phyloP scores from a whole-genome alignment of 164 flowering plant species.

The Euptelea pleiosperma region DNA sequence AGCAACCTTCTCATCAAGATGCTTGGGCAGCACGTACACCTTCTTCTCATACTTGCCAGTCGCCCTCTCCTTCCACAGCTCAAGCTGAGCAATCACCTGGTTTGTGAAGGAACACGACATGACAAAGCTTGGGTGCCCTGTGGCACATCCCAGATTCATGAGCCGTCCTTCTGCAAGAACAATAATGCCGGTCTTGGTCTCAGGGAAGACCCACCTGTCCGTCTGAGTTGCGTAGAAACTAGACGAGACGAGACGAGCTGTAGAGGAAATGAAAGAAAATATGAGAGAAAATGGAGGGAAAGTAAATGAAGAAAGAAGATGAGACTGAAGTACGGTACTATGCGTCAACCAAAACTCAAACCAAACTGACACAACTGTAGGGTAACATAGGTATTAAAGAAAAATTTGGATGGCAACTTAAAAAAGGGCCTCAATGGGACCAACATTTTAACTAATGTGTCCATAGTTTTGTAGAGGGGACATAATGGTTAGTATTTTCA shows the following conservation, averaged over 20 bases:
- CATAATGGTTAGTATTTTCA: no score
- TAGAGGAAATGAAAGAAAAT: background rate
- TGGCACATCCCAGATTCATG: slow-evolving; percentile 13
- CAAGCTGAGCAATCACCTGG: slow-evolving; percentile 14
- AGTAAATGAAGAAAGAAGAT: no score
- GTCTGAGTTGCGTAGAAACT: no score
- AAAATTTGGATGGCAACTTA: no score
- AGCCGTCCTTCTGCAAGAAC: slow-evolving; percentile 7
- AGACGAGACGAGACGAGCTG: no score
- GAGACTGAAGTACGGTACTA: no score
- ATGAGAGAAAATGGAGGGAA: background rate
- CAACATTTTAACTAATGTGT: no score
- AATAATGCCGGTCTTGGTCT: slow-evolving; percentile 8
- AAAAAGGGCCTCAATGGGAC: no score
- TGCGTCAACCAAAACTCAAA: no score
- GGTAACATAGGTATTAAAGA: no score
- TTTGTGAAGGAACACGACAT: slow-evolving; percentile 12
- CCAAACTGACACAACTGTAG: no score
- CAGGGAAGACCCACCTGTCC: slow-evolving; percentile 11
- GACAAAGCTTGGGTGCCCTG: slow-evolving; percentile 12
- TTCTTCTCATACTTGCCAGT: slow-evolving; percentile 16
- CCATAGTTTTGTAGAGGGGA: no score
- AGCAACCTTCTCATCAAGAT: slow-evolving; percentile 21
- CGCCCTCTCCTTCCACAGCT: slow-evolving; percentile 11
- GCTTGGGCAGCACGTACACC: slow-evolving; percentile 19